Evolutionary conservation across 805 yeast genomes (phyloP), one percentile per base, ranked within the genome.

Genomic region (Candida vartiovaarae): DNA sequence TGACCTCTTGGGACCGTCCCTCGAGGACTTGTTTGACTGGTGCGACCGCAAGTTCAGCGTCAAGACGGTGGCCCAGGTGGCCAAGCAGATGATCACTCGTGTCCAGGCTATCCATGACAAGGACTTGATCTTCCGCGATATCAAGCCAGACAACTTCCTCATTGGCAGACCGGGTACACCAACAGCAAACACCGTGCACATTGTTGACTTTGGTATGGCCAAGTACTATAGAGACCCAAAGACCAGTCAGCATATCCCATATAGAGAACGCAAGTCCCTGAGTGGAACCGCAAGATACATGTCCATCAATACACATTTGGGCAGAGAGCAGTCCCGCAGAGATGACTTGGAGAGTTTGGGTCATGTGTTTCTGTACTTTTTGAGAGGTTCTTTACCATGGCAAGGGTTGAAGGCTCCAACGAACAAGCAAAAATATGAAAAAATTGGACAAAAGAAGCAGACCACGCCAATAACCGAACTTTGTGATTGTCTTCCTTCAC

Each of bases 261-360:
- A 90, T 66, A 76, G 98, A 57, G 99, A 93, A 64, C 87, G 90
- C 64, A 93, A 93, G 67, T 87, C 96, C 5, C 71, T 93, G 51
- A 84, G 95, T 63, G 99, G 99, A 40, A 93, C 99, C 3, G 99
- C 98, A n/a, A 75, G 99, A 57, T 93, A 93, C 68, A 93, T 93
- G 97, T 84, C 95, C 29, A 90, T 93, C 53, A 93, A 93, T 68
- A 93, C 99, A 8, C 99, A 93, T 66, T 70, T 93, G 57, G 99
- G 99, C 39, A 80, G 97, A 57, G 99, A 93, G 65, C 99, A 93
- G 70, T 81, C 87, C 57, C 82, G 99, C 62, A 76, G 99, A 57
- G 99, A 93, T 61, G 99, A 93, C 66, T 75, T 93, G 60, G 99
- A 93, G 69, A 87, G 95, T 44, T 73, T 93, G 60, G 99, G 97